Base-by-base conservation (phyloP, 331 rosid species). In the Malus hybrid region DNA sequence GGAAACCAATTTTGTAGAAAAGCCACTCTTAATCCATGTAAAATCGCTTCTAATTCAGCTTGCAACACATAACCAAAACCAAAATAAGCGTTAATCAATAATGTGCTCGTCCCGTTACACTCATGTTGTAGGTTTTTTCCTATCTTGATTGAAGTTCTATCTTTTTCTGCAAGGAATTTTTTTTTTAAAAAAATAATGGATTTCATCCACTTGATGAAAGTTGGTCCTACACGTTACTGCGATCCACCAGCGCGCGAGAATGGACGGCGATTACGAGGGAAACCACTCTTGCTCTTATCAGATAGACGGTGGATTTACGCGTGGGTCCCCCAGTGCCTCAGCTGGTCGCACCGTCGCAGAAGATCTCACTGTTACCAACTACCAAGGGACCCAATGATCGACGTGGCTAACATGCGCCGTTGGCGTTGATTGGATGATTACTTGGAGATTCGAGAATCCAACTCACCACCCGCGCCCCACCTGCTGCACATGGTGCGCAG, bases 401-500 rank as follows among this genome's bases (percentile, higher is more conserved):
- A 13, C 66, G 6, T 4, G 22, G 7, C 76, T n/a, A 52, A 29
- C 73, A 69, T 70, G 77, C 73, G 61, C 73, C 20, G 72, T 53
- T 34, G 62, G 42, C 74, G 76, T 70, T 22, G 66, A 12, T 36
- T 72, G 13, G 67, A 26, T 30, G 57, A 55, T 60, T 30, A 5
- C n/a, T 22, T 4, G 0, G 42, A 70, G 46, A 30, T 42, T 72
- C 11, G 12, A 39, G 13, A 66, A 34, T 65, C 82, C 69, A 46
- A 29, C 69, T 64, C 26, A 71, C 50, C 46, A 39, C 46, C 46
- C 46, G 46, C 12, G 12, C 10, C 34, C 34, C 66, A 36, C 26
- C 19, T 28, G n/a, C 67, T 0, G 65, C 80, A 65, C 70, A 24
- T 56, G 77, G 70, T 80, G 76, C 74, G 60, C 63, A 72, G 69